Base-by-base conservation (phyloP, 192 early-diverging fungal species). In the Endogone sp. region DNA sequence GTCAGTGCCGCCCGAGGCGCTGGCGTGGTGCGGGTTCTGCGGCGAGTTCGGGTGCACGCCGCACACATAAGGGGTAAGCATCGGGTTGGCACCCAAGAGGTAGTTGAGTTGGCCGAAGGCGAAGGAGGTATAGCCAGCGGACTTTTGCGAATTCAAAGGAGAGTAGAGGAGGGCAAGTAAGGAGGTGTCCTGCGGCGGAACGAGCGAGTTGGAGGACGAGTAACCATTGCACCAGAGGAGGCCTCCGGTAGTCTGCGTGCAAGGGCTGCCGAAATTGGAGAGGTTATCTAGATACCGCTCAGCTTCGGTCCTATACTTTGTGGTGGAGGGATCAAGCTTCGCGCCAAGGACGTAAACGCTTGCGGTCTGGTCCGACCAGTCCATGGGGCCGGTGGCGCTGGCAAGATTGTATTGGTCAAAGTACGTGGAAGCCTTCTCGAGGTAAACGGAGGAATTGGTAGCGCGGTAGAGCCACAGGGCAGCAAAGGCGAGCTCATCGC, bases 31-130 rank as follows among this genome's bases (percentile, higher is more conserved):
- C 44, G 84, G 82, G 31, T 87, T 85, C n/a, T 66, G 16, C 10
- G 84, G 86, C 20, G 85, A 84, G 56, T 88, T 88, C 65, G 75
- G 69, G 64, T 86, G 84, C 6, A 86, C 76, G 57, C 86, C 86
- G 49, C 81, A 75, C 27, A 86, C 71, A 76, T 86, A 86, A 1
- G 86, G 83, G 9, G 83, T 82, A 30, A 67, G 26, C 73, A 71
- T 68, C 0, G 79, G 83, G 56, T 88, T 88, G 37, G 83, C 67
- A 23, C 86, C 86, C 27, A 88, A 61, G 24, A 83, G 31, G 26
- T 88, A 88, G 31, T 86, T 62, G 30, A 85, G 77, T 71, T 88
- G 85, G 13, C 44, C 37, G 1, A 69, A 11, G 11, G 83, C 79
- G 70, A 78, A 78, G 3, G 58, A 37, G 44, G 54, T 61, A 29